phyloP scores from a whole-genome alignment of 257 asterid species.

The Capsicum rhomboideum region DNA sequence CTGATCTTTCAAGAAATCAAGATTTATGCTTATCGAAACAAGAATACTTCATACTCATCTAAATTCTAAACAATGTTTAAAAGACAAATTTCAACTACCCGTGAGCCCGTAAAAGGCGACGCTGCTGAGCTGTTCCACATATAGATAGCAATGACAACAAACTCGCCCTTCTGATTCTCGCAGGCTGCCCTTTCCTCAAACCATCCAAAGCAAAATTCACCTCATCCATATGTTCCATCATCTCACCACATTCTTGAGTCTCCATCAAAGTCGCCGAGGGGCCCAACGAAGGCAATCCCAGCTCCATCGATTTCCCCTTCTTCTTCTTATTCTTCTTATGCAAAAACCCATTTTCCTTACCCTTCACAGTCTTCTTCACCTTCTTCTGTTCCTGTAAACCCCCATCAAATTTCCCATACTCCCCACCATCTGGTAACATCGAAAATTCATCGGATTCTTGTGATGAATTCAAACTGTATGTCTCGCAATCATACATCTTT shows the following conservation, averaged over 20 bases:
- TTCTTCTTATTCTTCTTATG: slow-evolving; percentile 32
- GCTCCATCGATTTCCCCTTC: slow-evolving; percentile 35
- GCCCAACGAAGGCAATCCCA: slow-evolving; percentile 19
- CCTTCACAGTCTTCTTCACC: slow-evolving; percentile 25
- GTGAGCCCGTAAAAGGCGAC: slow-evolving; percentile 55
- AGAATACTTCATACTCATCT: background rate
- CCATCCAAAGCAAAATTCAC: slow-evolving; percentile 86
- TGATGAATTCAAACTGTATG: slow-evolving; percentile 33
- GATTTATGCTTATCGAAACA: background rate
- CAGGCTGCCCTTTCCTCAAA: slow-evolving; percentile 74
- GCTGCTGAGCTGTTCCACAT: slow-evolving; percentile 54
- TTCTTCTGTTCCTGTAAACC: slow-evolving; percentile 22
- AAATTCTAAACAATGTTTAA: background rate
- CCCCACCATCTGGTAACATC: slow-evolving; percentile 11
- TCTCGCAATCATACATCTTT: slow-evolving; percentile 34
- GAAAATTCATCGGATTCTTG: slow-evolving; percentile 43
- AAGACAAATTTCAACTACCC: slow-evolving; percentile 41
- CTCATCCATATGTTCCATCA: slow-evolving; percentile 89
- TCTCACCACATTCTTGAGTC: slow-evolving; percentile 85
- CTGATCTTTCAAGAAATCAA: background rate
- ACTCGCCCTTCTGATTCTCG: slow-evolving; percentile 56
- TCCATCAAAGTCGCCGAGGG: slow-evolving; percentile 71
- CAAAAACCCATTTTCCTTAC: slow-evolving; percentile 27
- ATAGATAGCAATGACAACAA: slow-evolving; percentile 51
- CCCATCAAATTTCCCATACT: slow-evolving; percentile 7